Percentiles rank a stretch among this genome's conserved stretches.
Evolutionary conservation across 352 stramenopile species (phyloP).

Genomic region (Pythium guiyangense): DNA sequence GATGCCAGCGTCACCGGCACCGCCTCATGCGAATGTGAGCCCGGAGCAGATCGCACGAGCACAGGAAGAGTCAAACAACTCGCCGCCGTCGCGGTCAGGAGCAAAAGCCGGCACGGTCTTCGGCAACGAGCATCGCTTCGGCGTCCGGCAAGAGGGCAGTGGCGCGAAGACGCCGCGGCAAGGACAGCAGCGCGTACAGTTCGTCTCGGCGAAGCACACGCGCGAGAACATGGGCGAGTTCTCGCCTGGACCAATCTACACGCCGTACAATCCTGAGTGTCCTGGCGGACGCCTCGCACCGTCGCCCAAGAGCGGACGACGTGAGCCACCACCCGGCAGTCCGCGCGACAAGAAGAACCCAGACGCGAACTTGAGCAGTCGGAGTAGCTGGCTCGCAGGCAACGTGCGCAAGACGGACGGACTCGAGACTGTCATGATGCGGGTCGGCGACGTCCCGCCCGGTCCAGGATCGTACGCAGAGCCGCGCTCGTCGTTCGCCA

Average conservation of each 20-base stretch:
- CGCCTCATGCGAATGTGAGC: constrained; percentile 11
- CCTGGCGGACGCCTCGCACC: constrained; percentile 60
- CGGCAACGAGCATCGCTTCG: constrained; percentile 74
- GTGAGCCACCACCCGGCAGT: constrained; percentile 34
- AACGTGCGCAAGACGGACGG: constrained; percentile 72
- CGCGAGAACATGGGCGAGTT: constrained; percentile 87
- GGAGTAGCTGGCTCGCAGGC: constrained; percentile 76
- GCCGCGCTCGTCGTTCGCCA: constrained; percentile 64
- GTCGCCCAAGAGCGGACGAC: constrained; percentile 29
- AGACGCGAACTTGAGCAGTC: constrained; percentile 70
- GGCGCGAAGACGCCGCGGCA: constrained; percentile 26
- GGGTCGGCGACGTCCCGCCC: constrained; percentile 58
- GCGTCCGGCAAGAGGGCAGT: constrained; percentile 26
- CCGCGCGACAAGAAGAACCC: constrained; percentile 49
- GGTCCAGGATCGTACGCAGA: constrained; percentile 69
- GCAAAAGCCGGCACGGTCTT: constrained; percentile 50
- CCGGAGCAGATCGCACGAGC: constrained; percentile 11
- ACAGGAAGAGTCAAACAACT: constrained; percentile 22
- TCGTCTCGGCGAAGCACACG: constrained; percentile 68
- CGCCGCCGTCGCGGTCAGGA: constrained; percentile 5
- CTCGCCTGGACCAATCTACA: constrained; percentile 79
- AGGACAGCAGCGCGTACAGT: constrained; percentile 62
- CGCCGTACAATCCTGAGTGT: constrained; percentile 62
- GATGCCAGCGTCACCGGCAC: constrained; percentile 45
- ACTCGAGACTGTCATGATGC: constrained; percentile 71